Base-by-base conservation (phyloP, 2,329 filamentous ascomycete genomes). In the Penicillium thymicola region DNA sequence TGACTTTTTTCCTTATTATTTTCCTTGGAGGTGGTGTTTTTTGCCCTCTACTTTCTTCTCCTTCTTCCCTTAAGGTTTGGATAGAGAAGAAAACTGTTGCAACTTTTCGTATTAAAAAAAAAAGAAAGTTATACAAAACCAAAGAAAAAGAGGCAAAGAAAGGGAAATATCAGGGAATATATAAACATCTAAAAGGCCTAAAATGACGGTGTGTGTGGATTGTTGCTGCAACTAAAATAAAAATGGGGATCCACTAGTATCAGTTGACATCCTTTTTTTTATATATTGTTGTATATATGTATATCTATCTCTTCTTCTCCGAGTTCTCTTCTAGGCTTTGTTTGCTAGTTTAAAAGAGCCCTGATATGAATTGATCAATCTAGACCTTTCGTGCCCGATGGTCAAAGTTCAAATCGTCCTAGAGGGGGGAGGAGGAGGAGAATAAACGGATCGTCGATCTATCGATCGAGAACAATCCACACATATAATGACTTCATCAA, bases 191-290 rank as follows among this genome's bases (percentile, higher is more conserved):
- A 34, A 23, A 54, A 1, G 32, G 51, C 47, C 34, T 47, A 41
- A 55, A 65, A 65, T 67, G 67, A 69, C 67, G 66, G 67, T 69
- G 67, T 69, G 66, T 69, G 66, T 21, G 56, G 56, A 58, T 59
- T 58, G 41, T 25, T 32, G 44, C 53, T 61, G 54, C 59, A 65
- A 58, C 54, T 59, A 57, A 57, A 43, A n/a, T 3, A 34, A 38
- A 38, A 13, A 43, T 21, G 28, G 36, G 58, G 48, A 50, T 57
- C 57, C 60, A 64, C 61, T 23, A 18, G 13, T 32, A 45, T 32
- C 21, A 51, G 28, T 46, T 10, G 25, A 30, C 11, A 5, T 44
- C 7, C 18, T 38, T 27, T 8, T 25, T 25, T 8, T 25, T 25
- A 25, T 25, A 25, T 36, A 21, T 21, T 21, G 21, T 21, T 21